Evolutionary conservation across 345 rosid genomes (phyloP).

Genomic region (Pugionium dolabratum): DNA sequence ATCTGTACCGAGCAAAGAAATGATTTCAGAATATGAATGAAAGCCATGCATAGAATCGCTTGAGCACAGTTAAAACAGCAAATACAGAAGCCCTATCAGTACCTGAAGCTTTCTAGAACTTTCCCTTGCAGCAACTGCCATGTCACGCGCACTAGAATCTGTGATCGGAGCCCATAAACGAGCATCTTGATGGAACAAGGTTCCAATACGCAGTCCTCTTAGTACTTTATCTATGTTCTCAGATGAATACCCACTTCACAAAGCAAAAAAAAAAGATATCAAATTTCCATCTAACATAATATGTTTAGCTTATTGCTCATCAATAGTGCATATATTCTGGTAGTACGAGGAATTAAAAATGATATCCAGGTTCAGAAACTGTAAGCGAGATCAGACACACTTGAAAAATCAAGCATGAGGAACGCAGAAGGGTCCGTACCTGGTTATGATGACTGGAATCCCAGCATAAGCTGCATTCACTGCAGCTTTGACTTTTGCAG

Average conservation of each 20-base stretch:
- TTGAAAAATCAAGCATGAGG: neutral
- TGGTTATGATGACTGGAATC: slow-evolving; percentile 92
- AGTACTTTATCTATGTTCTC: slow-evolving; percentile 79
- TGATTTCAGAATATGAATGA: neutral
- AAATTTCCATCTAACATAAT: slow-evolving; percentile 8
- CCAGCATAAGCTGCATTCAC: slow-evolving; percentile 88
- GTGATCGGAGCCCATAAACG: slow-evolving; percentile 62
- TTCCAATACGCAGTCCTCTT: slow-evolving; percentile 81
- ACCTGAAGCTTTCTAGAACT: slow-evolving; percentile 94
- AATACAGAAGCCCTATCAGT: too few species aligned
- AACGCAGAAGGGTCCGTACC: slow-evolving; percentile 45
- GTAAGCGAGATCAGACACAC: neutral
- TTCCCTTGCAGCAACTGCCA: slow-evolving; percentile 97
- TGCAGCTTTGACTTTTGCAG: slow-evolving; percentile 98
- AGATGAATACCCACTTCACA: slow-evolving; percentile 73
- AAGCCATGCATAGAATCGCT: neutral
- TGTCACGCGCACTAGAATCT: slow-evolving; percentile 65
- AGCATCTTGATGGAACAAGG: slow-evolving; percentile 92
- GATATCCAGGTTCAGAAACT: neutral
- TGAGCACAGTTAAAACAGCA: too few species aligned
- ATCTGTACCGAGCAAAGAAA: slow-evolving; percentile 19
- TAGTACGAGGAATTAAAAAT: neutral
- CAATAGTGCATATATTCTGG: neutral
- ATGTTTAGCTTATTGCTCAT: slow-evolving; percentile 4
- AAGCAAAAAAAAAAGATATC: slow-evolving; percentile 21